phyloP scores from a whole-genome alignment of 2,329 filamentous ascomycete genomes.

The Chrysosphaeria jannelii region DNA sequence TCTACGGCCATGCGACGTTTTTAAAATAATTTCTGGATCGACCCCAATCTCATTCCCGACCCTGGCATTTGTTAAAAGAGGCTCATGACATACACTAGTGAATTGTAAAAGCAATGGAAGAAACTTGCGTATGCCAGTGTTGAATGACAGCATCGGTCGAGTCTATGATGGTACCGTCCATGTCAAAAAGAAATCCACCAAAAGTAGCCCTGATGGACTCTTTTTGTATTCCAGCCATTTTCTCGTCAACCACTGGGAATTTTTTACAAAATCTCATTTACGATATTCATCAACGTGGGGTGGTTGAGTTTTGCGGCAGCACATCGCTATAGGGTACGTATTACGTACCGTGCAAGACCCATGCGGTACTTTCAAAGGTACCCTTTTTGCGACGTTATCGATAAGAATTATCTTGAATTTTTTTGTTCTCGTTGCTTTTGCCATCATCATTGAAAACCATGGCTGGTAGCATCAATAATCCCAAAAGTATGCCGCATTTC shows the following conservation, averaged over 20 bases:
- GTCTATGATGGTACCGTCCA: conserved; percentile 65
- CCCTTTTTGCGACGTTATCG: too few species aligned
- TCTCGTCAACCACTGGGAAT: too few species aligned
- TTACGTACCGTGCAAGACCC: too few species aligned
- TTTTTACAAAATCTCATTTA: too few species aligned
- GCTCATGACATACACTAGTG: not conserved
- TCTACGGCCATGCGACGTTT: conserved; percentile 71
- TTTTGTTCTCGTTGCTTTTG: too few species aligned
- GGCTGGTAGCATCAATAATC: conserved; percentile 23
- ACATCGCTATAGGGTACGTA: too few species aligned
- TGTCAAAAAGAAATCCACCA: conserved; percentile 34
- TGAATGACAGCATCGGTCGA: conserved; percentile 49
- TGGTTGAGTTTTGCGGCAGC: too few species aligned
- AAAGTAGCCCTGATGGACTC: conserved; percentile 17
- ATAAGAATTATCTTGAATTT: too few species aligned
- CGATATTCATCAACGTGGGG: too few species aligned
- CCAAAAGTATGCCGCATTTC: conserved; percentile 14
- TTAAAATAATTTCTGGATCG: conserved; percentile 54
- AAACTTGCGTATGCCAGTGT: conserved; percentile 37
- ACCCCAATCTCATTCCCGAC: conserved; percentile 61
- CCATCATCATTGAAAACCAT: too few species aligned
- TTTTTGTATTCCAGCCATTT: conserved; percentile 12
- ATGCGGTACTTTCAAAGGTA: too few species aligned
- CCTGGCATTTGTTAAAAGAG: conserved; percentile 16
- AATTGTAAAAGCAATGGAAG: not conserved